Evolutionary conservation across 257 asterid species (phyloP).

Genomic region (Petunia secreta): DNA sequence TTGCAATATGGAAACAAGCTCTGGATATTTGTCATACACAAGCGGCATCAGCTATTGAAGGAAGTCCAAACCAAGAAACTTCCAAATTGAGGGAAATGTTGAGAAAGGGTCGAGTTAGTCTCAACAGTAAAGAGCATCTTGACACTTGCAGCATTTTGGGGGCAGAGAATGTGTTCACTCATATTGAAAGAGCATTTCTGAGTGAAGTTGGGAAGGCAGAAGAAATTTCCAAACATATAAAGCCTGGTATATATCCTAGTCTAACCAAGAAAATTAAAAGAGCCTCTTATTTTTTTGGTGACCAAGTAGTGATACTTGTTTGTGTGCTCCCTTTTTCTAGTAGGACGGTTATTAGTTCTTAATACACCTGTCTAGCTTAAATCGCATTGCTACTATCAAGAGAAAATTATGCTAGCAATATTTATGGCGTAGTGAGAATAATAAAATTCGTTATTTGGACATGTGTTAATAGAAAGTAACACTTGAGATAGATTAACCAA

Average conservation of each 20-base stretch:
- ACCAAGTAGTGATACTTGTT: neutral
- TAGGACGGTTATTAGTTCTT: neutral
- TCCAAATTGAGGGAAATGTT: conserved; percentile 47
- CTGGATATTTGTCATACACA: conserved; percentile 68
- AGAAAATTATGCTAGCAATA: neutral
- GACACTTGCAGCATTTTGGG: conserved; percentile 41
- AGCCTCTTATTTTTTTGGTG: neutral
- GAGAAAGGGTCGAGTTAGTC: conserved; percentile 36
- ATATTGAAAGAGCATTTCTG: conserved; percentile 72
- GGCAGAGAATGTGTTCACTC: conserved; percentile 48
- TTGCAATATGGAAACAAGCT: conserved; percentile 95
- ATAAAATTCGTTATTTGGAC: too few relatives aligned
- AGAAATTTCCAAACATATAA: conserved; percentile 69
- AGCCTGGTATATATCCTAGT: conserved; percentile 57
- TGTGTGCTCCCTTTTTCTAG: neutral
- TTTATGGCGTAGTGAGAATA: neutral
- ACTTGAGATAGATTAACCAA: neutral
- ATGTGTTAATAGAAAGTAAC: neutral
- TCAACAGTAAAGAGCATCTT: conserved; percentile 39
- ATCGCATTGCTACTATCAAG: neutral
- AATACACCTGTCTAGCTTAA: neutral
- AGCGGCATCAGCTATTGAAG: conserved; percentile 77
- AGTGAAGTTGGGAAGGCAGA: conserved; percentile 80
- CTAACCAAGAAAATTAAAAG: neutral
- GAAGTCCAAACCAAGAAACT: conserved; percentile 52